Evolutionary conservation across 176 grass and related monocot species (phyloP).

Genomic region (Carex myosuroides): DNA sequence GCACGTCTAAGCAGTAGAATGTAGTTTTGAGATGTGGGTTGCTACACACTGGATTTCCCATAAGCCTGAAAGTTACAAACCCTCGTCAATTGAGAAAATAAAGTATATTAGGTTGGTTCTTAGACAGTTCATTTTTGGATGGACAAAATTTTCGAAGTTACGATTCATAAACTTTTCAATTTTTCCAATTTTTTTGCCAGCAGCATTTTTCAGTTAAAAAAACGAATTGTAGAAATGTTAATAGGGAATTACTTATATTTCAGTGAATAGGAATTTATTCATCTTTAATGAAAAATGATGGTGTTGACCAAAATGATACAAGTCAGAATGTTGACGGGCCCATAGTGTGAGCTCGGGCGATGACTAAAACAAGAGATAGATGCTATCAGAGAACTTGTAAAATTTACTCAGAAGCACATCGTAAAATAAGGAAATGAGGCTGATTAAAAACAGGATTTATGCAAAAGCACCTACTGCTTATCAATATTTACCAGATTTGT

Average conservation of each 20-base stretch:
- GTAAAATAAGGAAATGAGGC: not conserved
- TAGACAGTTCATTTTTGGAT: not conserved
- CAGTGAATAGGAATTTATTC: not conserved
- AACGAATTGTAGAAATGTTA: not conserved
- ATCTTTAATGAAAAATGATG: not conserved
- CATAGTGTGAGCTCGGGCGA: not conserved
- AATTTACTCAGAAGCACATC: not conserved
- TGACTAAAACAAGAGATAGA: not conserved
- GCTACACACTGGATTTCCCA: conserved; percentile 56
- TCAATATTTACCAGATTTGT: too few relatives aligned
- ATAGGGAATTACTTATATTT: not conserved
- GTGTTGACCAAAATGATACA: not conserved
- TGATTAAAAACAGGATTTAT: not conserved
- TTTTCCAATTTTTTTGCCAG: not conserved
- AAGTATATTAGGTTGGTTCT: not conserved
- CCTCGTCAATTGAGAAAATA: not conserved
- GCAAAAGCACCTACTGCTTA: not conserved
- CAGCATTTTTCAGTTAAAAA: not conserved
- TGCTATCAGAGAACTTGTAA: not conserved
- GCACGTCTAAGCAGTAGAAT: conserved; percentile 13
- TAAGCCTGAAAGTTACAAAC: conserved; percentile 28
- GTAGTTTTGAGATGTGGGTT: conserved; percentile 25
- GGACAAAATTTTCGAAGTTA: not conserved
- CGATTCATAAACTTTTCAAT: not conserved
- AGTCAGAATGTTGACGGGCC: not conserved